Evolutionary conservation across 345 rosid genomes (phyloP).

Genomic region (Citrus mangshanensis): DNA sequence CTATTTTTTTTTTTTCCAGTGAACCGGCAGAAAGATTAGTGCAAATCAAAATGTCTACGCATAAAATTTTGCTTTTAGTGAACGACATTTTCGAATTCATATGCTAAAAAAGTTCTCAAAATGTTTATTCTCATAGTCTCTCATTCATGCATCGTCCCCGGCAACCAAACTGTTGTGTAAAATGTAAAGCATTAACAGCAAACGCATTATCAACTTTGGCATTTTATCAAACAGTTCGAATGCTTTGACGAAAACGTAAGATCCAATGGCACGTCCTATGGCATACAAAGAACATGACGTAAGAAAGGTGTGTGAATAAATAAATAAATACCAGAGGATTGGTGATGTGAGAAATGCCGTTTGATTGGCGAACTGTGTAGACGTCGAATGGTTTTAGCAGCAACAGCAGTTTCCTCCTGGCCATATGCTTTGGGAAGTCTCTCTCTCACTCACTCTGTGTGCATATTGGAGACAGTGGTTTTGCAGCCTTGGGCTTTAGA

Average conservation of each 20-base stretch:
- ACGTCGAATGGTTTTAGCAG: constrained; percentile 74
- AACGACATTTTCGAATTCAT: background rate
- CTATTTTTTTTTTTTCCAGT: background rate
- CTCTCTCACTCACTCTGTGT: background rate
- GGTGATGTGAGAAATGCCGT: constrained; percentile 31
- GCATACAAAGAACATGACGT: background rate
- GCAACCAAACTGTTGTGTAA: background rate
- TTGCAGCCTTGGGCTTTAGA: background rate
- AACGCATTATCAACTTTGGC: background rate
- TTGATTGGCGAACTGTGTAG: constrained; percentile 40
- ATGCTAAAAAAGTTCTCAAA: background rate
- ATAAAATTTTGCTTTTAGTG: background rate
- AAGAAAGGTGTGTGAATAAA: background rate
- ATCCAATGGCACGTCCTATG: too few relatives aligned
- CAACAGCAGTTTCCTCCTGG: constrained; percentile 64
- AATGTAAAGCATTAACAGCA: background rate
- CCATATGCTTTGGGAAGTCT: constrained; percentile 43
- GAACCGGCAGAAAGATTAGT: background rate
- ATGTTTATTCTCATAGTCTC: background rate
- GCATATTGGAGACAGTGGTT: background rate
- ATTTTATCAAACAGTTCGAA: constrained; percentile 42
- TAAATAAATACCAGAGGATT: constrained; percentile 43
- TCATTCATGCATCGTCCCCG: background rate
- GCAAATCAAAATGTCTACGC: background rate
- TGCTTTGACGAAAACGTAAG: background rate